Evolutionary conservation across 1,139 yeast species (phyloP), one percentile per base, ranked within the genome.

Genomic region (Lodderomyces metapsilosis): DNA sequence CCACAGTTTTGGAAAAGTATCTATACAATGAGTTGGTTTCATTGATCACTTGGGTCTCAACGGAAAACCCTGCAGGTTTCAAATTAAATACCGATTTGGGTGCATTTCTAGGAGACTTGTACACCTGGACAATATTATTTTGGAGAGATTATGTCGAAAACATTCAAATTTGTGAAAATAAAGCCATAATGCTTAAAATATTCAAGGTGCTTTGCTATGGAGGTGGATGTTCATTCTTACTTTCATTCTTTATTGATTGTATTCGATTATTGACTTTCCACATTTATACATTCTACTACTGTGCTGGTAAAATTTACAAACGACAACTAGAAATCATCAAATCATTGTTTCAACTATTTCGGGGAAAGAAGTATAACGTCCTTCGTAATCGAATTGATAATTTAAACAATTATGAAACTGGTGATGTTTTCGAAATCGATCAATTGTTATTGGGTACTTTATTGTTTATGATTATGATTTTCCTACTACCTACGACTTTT

Each of bases 71-170:
- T 0, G 96, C 95, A 8, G 98, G 98, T 2, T 82, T 94, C 55
- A 94, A 94, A 57, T 74, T 94, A 44, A 94, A 94, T 60, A 83
- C 81, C 43, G 97, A 89, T 55, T 69, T 94, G 27, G 91, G 97
- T 0, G 74, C 72, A 21, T 94, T 94, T 54, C 74, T 91, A 59
- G 96, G 96, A 18, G 96, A 89, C 44, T 65, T 94, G 39, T 85
- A 86, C 51, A 58, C 85, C 21, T 92, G 97, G 97, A 85, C 91
- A 7, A 73, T 91, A 36, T 78, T 77, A 41, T 78, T 84, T 51
- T 88, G 95, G 85, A 75, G 75, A 45, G 31, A 34, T 24, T n/a
- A 8, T 13, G 21, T 37, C 2, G 37, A 32, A 12, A 17, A 23
- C 13, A 22, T 21, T 9, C 22, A 21, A 3, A n/a, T 40, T n/a